Conservation (phyloP, 2,329 filamentous ascomycete genomes). For the Cryphonectria nitschkei region DNA sequence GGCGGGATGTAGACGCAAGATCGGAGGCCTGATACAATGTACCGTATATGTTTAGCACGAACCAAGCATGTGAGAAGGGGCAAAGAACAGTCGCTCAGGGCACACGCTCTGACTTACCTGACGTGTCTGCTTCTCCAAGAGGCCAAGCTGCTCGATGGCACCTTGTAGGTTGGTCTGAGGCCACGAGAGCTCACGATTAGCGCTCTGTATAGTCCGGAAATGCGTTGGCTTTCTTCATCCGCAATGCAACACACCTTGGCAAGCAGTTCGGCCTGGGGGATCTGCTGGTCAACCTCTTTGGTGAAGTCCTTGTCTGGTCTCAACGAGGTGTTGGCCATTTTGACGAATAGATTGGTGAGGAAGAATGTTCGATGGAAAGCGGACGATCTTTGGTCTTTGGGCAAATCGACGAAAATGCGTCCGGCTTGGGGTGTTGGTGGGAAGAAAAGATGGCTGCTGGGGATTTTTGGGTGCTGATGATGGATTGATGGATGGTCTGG, state of each 20-base stretch:
- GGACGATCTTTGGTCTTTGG: neutral
- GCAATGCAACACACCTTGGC: conserved; percentile 67
- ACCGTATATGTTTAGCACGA: conserved; percentile 9
- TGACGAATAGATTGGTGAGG: conserved; percentile 36
- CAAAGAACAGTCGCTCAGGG: neutral
- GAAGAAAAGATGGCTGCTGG: conserved; percentile 9
- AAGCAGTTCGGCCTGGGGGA: conserved; percentile 88
- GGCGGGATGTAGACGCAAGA: conserved; percentile 88
- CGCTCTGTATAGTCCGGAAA: conserved; percentile 3
- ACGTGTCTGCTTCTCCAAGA: conserved; percentile 94
- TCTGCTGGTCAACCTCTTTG: conserved; percentile 90
- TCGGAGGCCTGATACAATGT: conserved; percentile 75
- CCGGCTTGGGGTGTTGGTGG: neutral
- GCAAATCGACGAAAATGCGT: neutral
- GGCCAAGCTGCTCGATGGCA: conserved; percentile 90
- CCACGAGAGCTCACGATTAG: neutral
- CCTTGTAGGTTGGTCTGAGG: conserved; percentile 74
- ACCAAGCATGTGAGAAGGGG: neutral
- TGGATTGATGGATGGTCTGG: conserved; percentile 4
- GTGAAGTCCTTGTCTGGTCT: conserved; percentile 99
- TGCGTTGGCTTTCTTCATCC: too few relatives aligned
- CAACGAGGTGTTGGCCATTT: conserved; percentile 80
- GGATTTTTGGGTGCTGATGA: conserved; percentile 1
- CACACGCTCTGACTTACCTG: conserved; percentile 64
- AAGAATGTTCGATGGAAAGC: neutral